Evolutionary conservation across 2,329 filamentous ascomycete genomes (phyloP).

Genomic region (Ophiocordyceps australis): DNA sequence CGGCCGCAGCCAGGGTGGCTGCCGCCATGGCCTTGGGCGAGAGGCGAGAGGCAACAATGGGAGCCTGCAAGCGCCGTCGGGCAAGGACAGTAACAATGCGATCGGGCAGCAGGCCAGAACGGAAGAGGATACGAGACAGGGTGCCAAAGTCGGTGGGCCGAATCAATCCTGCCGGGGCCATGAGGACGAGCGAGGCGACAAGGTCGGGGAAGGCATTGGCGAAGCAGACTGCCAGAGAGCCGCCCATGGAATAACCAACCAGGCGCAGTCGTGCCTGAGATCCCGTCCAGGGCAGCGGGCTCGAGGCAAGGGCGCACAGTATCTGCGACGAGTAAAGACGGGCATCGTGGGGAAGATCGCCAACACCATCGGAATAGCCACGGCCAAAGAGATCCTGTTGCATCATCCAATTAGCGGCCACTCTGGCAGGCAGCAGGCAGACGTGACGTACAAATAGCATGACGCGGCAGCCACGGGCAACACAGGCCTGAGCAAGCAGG

Average conservation of each 20-base stretch:
- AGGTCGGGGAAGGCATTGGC: conserved; percentile 53
- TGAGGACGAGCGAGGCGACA: conserved; percentile 51
- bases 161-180: conserved; percentile 67
- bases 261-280: conserved; percentile 39
- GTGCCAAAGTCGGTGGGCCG: conserved; percentile 31
- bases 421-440: not conserved
- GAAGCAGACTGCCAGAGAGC: conserved; percentile 60
- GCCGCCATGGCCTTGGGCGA: conserved; percentile 10
- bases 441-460: conserved; percentile 47
- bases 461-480: conserved; percentile 53
- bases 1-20: conserved; percentile 20
- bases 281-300: conserved; percentile 49
- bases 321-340: conserved; percentile 58
- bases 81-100: conserved; percentile 29
- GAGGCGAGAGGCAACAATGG: conserved; percentile 20
- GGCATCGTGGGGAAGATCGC: conserved; percentile 52
- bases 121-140: conserved; percentile 30
- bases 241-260: conserved; percentile 68
- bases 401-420: not conserved
- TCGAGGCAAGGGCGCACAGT: conserved; percentile 51
- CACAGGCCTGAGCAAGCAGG: conserved; percentile 48
- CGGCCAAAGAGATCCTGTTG: conserved; percentile 47
- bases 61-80: conserved; percentile 25
- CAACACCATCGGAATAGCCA: conserved; percentile 46
- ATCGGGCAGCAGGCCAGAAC: conserved; percentile 34